Conservation (phyloP, 495 filamentous ascomycete genomes). For the Xylaria nigripes region DNA sequence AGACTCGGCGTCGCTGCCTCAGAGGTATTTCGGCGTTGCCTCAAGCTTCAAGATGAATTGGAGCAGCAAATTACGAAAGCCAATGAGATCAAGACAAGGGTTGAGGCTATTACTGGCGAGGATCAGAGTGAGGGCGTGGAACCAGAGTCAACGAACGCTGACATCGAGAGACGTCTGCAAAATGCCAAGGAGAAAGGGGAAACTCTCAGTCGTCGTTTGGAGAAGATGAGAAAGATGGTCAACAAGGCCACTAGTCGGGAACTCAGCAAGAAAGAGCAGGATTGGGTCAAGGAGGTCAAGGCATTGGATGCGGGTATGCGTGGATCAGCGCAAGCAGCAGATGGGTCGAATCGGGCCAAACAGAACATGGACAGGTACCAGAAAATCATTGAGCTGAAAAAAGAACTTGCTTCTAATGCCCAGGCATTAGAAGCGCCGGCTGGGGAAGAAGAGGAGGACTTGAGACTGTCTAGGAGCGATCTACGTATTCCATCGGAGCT, state of each 20-base stretch:
- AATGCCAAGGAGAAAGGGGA: conserved; percentile 50
- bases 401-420: conserved; percentile 46
- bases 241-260: conserved; percentile 50
- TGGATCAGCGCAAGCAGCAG: conserved; percentile 28
- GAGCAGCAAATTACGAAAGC: conserved; percentile 60
- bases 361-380: conserved; percentile 41
- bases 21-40: conserved; percentile 72
- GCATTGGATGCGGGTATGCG: conserved; percentile 36
- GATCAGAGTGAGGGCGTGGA: conserved; percentile 42
- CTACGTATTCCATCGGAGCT: conserved; percentile 57
- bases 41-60: conserved; percentile 63
- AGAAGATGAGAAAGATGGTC: conserved; percentile 53
- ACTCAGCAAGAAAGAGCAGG: conserved; percentile 65
- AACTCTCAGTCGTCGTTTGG: conserved; percentile 53
- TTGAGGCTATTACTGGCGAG: conserved; percentile 58
- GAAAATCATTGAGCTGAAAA: conserved; percentile 37
- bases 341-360: conserved; percentile 22
- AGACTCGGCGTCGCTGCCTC: conserved; percentile 64
- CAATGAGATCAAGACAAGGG: conserved; percentile 55
- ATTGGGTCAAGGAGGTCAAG: conserved; percentile 58
- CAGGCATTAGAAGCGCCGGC: conserved; percentile 29
- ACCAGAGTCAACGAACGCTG: conserved; percentile 39
- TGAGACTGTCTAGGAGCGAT: conserved; percentile 21
- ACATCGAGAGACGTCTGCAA: conserved; percentile 53
- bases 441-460: conserved; percentile 22